Conservation (phyloP, 345 rosid species). For the Populus tremula region DNA sequence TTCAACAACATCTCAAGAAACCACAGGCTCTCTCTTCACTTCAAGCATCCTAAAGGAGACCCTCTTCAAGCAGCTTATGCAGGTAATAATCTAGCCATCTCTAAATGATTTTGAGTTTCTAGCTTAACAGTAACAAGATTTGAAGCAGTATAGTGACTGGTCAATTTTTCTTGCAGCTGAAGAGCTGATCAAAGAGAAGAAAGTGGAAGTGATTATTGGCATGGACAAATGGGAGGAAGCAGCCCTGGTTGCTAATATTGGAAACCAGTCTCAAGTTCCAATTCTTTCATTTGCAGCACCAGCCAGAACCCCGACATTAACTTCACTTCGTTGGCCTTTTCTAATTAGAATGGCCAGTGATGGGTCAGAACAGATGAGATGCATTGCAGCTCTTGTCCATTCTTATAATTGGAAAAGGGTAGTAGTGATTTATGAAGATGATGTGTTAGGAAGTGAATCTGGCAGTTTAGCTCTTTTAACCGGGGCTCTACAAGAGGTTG, state of each 20-base stretch:
- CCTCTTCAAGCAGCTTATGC: slow-evolving; percentile 31
- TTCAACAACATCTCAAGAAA: slow-evolving; percentile 18
- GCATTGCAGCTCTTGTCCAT: slow-evolving; percentile 37
- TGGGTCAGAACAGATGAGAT: slow-evolving; percentile 31
- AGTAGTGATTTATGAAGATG: slow-evolving; percentile 38
- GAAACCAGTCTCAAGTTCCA: slow-evolving; percentile 33
- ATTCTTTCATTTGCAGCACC: slow-evolving; percentile 43
- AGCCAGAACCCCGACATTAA: slow-evolving; percentile 19
- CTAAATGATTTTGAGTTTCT: background rate
- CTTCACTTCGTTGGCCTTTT: slow-evolving; percentile 37
- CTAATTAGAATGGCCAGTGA: slow-evolving; percentile 35
- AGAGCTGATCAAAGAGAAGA: slow-evolving; percentile 33
- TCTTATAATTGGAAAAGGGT: slow-evolving; percentile 41
- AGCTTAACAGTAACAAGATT: background rate
- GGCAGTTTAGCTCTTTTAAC: slow-evolving; percentile 32
- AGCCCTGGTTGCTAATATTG: slow-evolving; percentile 38
- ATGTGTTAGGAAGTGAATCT: slow-evolving; percentile 27
- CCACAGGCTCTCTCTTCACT: slow-evolving; percentile 32
- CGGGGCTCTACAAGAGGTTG: slow-evolving; percentile 24
- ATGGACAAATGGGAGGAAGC: slow-evolving; percentile 51
- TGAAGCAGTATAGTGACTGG: background rate
- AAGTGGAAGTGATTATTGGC: slow-evolving; percentile 43
- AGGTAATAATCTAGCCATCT: slow-evolving; percentile 26
- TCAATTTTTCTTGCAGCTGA: slow-evolving; percentile 28
- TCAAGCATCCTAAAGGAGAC: slow-evolving; percentile 22